Evolutionary conservation across 164 flowering plant genomes (phyloP).

Genomic region (Macadamia tetraphylla): DNA sequence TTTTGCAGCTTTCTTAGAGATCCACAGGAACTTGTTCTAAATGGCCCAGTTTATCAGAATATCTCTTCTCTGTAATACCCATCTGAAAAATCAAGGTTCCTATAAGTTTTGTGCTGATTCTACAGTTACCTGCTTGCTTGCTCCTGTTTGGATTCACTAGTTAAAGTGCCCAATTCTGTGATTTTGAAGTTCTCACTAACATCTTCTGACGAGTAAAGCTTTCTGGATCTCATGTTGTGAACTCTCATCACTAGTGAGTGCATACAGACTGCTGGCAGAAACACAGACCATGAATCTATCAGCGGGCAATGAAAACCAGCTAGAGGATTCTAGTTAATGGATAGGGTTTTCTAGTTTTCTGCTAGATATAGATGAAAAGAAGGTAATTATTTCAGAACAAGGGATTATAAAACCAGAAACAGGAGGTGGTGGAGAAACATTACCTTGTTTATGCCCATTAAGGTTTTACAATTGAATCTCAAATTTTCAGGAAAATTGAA

Average conservation of each 20-base stretch:
- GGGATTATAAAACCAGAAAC: no score
- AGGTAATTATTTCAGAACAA: no score
- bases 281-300: not conserved
- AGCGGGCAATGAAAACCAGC: not conserved
- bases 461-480: not conserved
- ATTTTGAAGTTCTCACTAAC: no score
- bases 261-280: not conserved
- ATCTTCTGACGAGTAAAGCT: not conserved
- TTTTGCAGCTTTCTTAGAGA: slow-evolving; percentile 1
- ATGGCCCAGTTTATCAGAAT: not conserved
- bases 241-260: no score
- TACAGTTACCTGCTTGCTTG: not conserved
- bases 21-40: not conserved
- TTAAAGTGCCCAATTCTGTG: not conserved
- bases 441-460: no score
- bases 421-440: no score
- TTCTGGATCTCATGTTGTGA: not conserved
- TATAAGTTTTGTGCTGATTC: not conserved
- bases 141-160: not conserved
- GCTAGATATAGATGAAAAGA: not conserved
- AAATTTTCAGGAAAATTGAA: not conserved
- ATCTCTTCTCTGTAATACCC: slow-evolving; percentile 2
- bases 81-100: not conserved
- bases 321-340: no score
- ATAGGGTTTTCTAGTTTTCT: not conserved